A percentile compares a stretch with the other conserved stretches of the same genome.
Evolutionary conservation across 306 rosid species (phyloP).

Genomic region (Prunus davidiana): DNA sequence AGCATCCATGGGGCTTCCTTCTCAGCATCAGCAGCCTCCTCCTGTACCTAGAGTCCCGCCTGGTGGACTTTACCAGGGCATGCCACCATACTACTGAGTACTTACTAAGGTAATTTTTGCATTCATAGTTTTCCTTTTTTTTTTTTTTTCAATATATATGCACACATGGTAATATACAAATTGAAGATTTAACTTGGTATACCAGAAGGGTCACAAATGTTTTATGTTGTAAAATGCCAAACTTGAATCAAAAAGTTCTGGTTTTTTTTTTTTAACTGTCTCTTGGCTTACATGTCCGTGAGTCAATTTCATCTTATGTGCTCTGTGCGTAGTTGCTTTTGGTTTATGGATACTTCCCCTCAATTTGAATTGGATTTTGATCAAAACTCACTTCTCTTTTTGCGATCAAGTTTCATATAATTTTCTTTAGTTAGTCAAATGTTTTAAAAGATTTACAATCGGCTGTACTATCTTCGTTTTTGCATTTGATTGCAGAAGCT

Average conservation of each 20-base stretch:
- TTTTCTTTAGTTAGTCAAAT: background rate
- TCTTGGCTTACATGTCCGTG: background rate
- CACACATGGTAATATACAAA: background rate
- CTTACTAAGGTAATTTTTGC: slow-evolving; percentile 30
- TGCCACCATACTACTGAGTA: slow-evolving; percentile 61
- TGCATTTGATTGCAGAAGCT: background rate
- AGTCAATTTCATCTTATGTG: background rate
- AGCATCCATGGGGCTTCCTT: slow-evolving; percentile 27
- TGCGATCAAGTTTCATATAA: too few relatives aligned
- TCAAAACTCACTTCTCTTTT: too few relatives aligned
- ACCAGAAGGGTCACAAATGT: background rate
- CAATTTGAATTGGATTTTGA: too few relatives aligned
- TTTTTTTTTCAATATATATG: background rate
- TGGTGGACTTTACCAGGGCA: slow-evolving; percentile 59
- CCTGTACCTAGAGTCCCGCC: slow-evolving; percentile 61
- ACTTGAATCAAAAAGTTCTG: background rate
- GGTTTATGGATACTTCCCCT: background rate
- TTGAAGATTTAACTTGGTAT: background rate
- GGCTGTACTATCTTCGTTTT: background rate
- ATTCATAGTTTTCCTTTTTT: background rate
- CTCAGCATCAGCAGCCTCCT: slow-evolving; percentile 40
- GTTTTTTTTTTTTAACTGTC: background rate
- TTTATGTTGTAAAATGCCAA: background rate
- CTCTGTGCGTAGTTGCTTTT: background rate
- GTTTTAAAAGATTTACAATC: background rate